These are phyloP conservation scores for Beauveria sp. DNA, from an alignment of 2,329 filamentous ascomycete species.

Conservation along the genomic window DNA sequence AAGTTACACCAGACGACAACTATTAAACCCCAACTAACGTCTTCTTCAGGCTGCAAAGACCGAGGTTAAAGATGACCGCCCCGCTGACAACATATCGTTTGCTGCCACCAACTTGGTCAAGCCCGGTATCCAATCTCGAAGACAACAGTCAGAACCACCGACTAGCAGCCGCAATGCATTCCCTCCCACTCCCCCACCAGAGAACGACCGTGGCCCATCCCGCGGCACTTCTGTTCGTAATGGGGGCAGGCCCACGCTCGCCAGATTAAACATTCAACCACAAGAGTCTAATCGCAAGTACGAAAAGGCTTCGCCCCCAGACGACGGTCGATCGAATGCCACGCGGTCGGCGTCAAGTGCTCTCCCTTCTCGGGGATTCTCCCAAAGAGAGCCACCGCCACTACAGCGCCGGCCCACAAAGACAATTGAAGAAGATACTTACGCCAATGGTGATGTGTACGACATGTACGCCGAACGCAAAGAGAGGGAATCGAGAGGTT, in stretches of 20 bases:
- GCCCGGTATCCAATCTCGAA: slow-evolving; percentile 68
- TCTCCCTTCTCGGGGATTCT: slow-evolving; percentile 34
- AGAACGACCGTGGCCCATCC: slow-evolving; percentile 61
- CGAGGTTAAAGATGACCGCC: slow-evolving; percentile 68
- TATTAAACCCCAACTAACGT: background rate
- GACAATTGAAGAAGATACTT: slow-evolving; percentile 49
- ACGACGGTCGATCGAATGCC: slow-evolving; percentile 27
- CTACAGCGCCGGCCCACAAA: slow-evolving; percentile 22
- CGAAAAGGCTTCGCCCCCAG: slow-evolving; percentile 46
- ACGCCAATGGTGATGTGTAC: slow-evolving; percentile 61
- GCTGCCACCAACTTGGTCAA: slow-evolving; percentile 91
- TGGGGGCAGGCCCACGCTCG: slow-evolving; percentile 52
- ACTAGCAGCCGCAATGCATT: slow-evolving; percentile 71
- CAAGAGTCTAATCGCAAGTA: slow-evolving; percentile 46
- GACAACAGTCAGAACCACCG: slow-evolving; percentile 81
- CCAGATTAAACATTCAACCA: slow-evolving; percentile 55
- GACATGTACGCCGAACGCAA: slow-evolving; percentile 45
- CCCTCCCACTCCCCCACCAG: slow-evolving; percentile 96
- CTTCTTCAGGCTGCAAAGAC: slow-evolving; percentile 38
- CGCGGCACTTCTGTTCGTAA: slow-evolving; percentile 55
- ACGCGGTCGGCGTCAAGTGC: slow-evolving; percentile 39
- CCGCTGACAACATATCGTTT: slow-evolving; percentile 77
- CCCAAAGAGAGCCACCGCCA: slow-evolving; percentile 30
- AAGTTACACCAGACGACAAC: slow-evolving; percentile 20
- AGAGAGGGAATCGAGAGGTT: slow-evolving; percentile 32